Base-by-base conservation (phyloP, 495 filamentous ascomycete species). In the Coniosporium apollinis region DNA sequence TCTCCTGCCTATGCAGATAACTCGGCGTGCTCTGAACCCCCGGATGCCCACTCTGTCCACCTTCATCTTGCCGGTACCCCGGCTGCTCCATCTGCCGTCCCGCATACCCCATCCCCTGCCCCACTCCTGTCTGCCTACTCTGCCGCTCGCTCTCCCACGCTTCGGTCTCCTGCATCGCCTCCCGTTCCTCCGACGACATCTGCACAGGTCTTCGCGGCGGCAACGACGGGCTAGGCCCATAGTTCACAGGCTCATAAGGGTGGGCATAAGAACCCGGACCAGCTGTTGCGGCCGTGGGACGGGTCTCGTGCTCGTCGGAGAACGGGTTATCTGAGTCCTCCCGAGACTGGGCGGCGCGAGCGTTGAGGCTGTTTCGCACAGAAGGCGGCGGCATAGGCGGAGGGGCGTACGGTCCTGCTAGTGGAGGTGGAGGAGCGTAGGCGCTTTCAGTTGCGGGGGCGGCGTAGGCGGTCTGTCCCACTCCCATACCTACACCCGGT, bases 1-100 rank as follows among this genome's bases (percentile, higher is more conserved):
- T 2, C 30, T 29, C 40, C 24, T 39, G 43, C 22, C 22, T 8
- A 15, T 32, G 29, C 1, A 21, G 15, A 34, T 38, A 43, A 19
- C 30, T 45, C 13, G 43, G 28, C 9, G 20, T 38, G 19, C 21
- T 9, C 16, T 44, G 42, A 25, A 34, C 30, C 2, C 28, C 38
- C 13, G 38, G 25, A 19, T 41, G 42, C 11, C 25, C 9, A 19
- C 13, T 19, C 16, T 37, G 30, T 33, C 15, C 17, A 7, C 16
- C 15, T 19, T 34, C 37, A 17, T 24, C 38, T n/a, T 30, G 15
- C 11, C 18, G 16, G n/a, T n/a, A n/a, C n/a, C n/a, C n/a, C n/a
- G n/a, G n/a, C n/a, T n/a, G n/a, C n/a, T n/a, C n/a, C n/a, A 33
- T 17, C 19, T 28, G 32, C 6, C 16, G 4, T 7, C 29, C n/a